Evolutionary conservation across 139 green algal genomes (phyloP).

Genomic region (Tetraselmis striata): DNA sequence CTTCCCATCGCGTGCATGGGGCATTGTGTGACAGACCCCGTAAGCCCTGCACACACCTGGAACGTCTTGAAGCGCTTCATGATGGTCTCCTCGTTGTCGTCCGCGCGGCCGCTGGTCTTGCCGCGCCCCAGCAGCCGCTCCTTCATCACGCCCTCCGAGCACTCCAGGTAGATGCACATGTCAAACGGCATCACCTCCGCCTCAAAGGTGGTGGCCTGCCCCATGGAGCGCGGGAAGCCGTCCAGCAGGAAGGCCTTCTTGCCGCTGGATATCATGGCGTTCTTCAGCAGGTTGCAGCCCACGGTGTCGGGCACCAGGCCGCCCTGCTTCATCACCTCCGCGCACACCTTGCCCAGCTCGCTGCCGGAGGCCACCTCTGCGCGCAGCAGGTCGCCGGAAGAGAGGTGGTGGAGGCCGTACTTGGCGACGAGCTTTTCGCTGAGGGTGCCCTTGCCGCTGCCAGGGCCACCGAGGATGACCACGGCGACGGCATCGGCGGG

Average conservation of each 20-base stretch:
- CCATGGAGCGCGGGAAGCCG: constrained; percentile 80
- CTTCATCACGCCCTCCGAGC: constrained; percentile 31
- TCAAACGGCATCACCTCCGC: constrained; percentile 21
- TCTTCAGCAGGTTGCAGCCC: constrained; percentile 50
- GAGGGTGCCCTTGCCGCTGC: constrained; percentile 86
- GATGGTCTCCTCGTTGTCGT: constrained; percentile 62
- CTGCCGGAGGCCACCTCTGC: constrained; percentile 60
- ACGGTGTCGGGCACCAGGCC: constrained; percentile 66
- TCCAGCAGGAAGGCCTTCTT: constrained; percentile 77
- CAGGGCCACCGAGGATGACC: constrained; percentile 76
- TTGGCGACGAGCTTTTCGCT: constrained; percentile 64
- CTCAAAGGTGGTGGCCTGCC: constrained; percentile 49
- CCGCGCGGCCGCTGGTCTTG: constrained; percentile 51
- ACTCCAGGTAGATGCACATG: background rate
- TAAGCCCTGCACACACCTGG: no score
- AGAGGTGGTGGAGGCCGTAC: constrained; percentile 55
- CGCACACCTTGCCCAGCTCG: constrained; percentile 50
- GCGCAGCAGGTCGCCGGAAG: constrained; percentile 46
- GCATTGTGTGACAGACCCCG: no score
- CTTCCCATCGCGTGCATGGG: no score
- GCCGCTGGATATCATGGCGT: constrained; percentile 57
- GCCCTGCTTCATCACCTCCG: constrained; percentile 73
- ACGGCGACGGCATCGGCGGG: constrained; percentile 19
- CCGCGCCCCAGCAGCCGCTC: constrained; percentile 39
- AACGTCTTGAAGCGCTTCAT: constrained; percentile 41